These are phyloP conservation scores for Zygotorulaspora chibaensis DNA, from an alignment of 805 yeast genomes.

Conservation along the genomic window DNA sequence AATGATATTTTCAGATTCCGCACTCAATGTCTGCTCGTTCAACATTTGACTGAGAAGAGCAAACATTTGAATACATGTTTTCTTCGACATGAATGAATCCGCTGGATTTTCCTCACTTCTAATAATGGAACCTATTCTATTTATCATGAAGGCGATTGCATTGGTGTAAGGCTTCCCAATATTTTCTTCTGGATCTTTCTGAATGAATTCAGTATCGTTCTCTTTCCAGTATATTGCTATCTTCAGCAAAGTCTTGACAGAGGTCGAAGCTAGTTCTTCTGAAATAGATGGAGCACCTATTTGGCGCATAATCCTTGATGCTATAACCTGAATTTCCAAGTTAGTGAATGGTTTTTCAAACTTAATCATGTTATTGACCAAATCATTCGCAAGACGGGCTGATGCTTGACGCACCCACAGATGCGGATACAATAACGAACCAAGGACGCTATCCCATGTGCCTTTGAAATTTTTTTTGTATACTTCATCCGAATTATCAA, in stretches of 20 bases:
- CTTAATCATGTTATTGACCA: conserved; percentile 42
- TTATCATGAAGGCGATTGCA: conserved; percentile 41
- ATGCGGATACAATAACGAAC: conserved; percentile 74
- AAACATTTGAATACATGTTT: conserved; percentile 60
- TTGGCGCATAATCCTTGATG: conserved; percentile 67
- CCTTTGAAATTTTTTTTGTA: conserved; percentile 32
- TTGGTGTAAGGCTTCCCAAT: conserved; percentile 23
- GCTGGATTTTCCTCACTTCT: conserved; percentile 60
- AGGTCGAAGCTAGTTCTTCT: conserved; percentile 57
- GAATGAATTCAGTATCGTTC: conserved; percentile 37
- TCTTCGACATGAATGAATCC: conserved; percentile 56
- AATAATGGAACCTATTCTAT: conserved; percentile 57
- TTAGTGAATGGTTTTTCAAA: conserved; percentile 36
- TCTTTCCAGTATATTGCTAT: conserved; percentile 61
- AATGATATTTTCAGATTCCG: conserved; percentile 47
- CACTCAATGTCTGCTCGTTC: conserved; percentile 38
- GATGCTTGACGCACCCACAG: conserved; percentile 81
- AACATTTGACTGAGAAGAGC: conserved; percentile 60
- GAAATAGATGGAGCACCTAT: conserved; percentile 73
- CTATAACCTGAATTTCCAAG: conserved; percentile 60
- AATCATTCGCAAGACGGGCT: conserved; percentile 51
- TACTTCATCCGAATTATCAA: conserved; percentile 35
- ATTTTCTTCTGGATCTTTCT: conserved; percentile 27
- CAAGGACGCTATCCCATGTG: conserved; percentile 51
- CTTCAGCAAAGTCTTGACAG: conserved; percentile 60